Evolutionary conservation across 129 eudicot genomes (phyloP).

Genomic region (Pulicaria dysenterica): DNA sequence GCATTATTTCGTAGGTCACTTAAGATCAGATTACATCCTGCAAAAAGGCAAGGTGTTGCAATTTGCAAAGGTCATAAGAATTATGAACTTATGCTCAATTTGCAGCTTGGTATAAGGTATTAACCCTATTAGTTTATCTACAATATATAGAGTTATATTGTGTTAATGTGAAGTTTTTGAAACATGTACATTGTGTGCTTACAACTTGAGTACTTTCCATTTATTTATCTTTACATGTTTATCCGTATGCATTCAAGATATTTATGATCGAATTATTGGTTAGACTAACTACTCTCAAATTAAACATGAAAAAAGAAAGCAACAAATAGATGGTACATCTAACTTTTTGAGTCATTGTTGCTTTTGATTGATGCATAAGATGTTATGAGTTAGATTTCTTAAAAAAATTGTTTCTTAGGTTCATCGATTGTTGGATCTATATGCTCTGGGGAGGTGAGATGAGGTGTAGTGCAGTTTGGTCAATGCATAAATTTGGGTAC

Average conservation of each 20-base stretch:
- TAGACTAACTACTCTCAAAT: neutral
- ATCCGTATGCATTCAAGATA: no score
- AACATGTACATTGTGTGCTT: neutral
- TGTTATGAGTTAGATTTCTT: no score
- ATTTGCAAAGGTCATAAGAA: conserved; percentile 87
- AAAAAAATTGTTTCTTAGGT: no score
- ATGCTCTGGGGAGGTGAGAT: no score
- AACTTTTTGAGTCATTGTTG: no score
- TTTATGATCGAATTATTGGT: no score
- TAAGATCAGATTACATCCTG: conserved; percentile 42
- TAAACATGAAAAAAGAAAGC: neutral
- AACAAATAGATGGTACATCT: neutral
- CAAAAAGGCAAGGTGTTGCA: conserved; percentile 66
- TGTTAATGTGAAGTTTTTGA: neutral
- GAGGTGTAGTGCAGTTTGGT: no score
- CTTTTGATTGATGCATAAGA: no score
- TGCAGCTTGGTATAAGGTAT: conserved; percentile 97
- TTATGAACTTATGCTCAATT: conserved; percentile 91
- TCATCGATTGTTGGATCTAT: no score
- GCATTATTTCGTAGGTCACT: conserved; percentile 15
- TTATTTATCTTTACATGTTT: neutral
- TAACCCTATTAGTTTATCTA: no score
- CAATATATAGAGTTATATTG: neutral
- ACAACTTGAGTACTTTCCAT: neutral
- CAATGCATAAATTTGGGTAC: no score